Conservation (phyloP, 2,329 filamentous ascomycete genomes). For the Penicillium sp. region DNA sequence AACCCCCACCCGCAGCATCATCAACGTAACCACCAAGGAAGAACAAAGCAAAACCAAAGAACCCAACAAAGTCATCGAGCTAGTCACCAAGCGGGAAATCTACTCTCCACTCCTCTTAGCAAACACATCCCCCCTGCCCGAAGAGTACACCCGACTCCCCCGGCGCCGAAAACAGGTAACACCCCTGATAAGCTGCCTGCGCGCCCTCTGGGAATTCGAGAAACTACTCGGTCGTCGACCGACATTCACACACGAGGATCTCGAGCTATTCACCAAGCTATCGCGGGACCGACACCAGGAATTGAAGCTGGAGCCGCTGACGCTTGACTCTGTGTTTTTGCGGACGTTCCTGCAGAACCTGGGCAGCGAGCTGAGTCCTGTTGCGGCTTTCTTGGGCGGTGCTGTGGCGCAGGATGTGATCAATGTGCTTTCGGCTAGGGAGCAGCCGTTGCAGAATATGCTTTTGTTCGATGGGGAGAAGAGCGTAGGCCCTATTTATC, state of each 20-base stretch:
- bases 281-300: conserved; percentile 75
- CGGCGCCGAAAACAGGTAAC: conserved; percentile 71
- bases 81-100: conserved; percentile 84
- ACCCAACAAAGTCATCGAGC: conserved; percentile 71
- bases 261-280: conserved; percentile 71
- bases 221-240: conserved; percentile 56
- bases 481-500: conserved; percentile 73
- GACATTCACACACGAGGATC: conserved; percentile 58
- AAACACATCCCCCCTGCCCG: conserved; percentile 69
- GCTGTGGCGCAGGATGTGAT: conserved; percentile 94
- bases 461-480: conserved; percentile 84
- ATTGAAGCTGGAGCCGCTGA: conserved; percentile 65
- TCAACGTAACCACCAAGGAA: conserved; percentile 66
- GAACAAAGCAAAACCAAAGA: conserved; percentile 66
- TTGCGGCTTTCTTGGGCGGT: conserved; percentile 83
- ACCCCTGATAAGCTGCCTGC: conserved; percentile 77
- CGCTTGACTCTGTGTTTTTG: conserved; percentile 67
- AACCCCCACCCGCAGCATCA: conserved; percentile 70
- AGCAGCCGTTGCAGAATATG: conserved; percentile 95
- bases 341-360: conserved; percentile 83
- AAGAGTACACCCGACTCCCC: conserved; percentile 65
- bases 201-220: conserved; percentile 86
- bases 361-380: conserved; percentile 76
- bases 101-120: conserved; percentile 88
- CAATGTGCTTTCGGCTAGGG: conserved; percentile 83